A percentile compares a stretch with the other conserved stretches of the same genome.
Evolutionary conservation across 176 grass and related monocot species (phyloP).

Genomic region (Avena atlantica): DNA sequence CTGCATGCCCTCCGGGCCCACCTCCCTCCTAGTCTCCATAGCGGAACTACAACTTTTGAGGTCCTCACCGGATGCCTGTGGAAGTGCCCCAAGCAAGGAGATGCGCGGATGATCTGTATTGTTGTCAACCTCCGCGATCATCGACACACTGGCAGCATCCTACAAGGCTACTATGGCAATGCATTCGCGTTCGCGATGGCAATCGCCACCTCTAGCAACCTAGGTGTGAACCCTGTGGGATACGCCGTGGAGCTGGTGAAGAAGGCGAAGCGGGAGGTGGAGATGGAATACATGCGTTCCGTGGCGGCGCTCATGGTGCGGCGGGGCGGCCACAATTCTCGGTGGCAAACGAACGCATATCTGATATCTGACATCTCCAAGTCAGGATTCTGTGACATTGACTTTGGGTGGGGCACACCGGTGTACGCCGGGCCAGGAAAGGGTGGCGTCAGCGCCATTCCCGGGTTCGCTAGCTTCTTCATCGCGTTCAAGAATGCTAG

Average conservation of each 20-base stretch:
- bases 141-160: conserved; percentile 17
- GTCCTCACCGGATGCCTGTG: conserved; percentile 18
- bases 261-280: background rate
- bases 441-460: conserved; percentile 47
- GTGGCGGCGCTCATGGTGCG: background rate
- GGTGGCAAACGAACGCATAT: background rate
- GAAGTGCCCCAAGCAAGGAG: background rate
- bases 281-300: background rate
- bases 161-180: conserved; percentile 58
- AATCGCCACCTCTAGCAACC: conserved; percentile 28
- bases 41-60: conserved; percentile 53
- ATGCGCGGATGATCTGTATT: background rate
- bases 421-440: conserved; percentile 57
- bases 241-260: conserved; percentile 51
- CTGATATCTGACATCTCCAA: conserved; percentile 57
- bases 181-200: background rate
- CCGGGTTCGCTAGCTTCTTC: conserved; percentile 32
- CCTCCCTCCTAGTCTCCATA: conserved; percentile 33
- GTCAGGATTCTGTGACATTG: conserved; percentile 46
- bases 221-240: conserved; percentile 47
- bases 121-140: conserved; percentile 38
- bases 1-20: conserved; percentile 26
- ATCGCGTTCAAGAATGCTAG: background rate
- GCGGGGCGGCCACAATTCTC: background rate
- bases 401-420: conserved; percentile 70